Evolutionary conservation across 2,329 filamentous ascomycete species (phyloP), one percentile per base, ranked within the genome.

Genomic region (Penicillium occitanis): DNA sequence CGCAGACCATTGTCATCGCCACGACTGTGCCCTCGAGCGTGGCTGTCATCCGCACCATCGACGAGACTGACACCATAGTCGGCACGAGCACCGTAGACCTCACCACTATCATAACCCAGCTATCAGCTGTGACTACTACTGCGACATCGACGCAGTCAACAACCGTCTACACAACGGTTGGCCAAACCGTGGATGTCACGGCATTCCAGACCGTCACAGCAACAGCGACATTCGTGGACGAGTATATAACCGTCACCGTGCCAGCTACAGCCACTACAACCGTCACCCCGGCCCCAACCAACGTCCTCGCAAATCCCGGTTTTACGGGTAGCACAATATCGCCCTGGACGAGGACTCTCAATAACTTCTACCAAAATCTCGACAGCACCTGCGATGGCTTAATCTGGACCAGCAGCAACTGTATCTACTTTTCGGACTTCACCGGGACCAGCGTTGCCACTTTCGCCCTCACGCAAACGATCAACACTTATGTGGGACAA

Each of bases 401-500:
- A 14, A 58, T 58, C 1, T 42, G 37, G 10, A 14, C 55, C 11
- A 40, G 35, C 35, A 37, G 33, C 8, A 58, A 28, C 19, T 58
- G 55, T 37, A 58, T 42, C 7, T 28, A 42, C 33, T 58, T 58
- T 40, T 17, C 19, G 17, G 35, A 58, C 14, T 42, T n/a, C 13
- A 58, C 33, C 4, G 35, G 19, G 5, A 6, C 3, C 17, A 58
- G 55, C 19, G 19, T 58, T 14, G 35, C 10, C 55, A 58, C 19
- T 2, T 58, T 58, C 11, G 17, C 30, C 5, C 51, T 57, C 28
- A 57, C 30, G 7, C 51, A 58, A 35, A 42, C 35, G n/a, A 14
- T 57, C 19, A 57, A 57, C n/a, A 57, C 53, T n/a, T 57, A 37
- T 19, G 30, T 57, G n/a, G 51, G 51, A n/a, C 51, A 37, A 57